Percentiles rank a stretch among this genome's conserved stretches.
Conservation (phyloP, 169 alveolate genomes). For the Toxoplasma gondii region DNA sequence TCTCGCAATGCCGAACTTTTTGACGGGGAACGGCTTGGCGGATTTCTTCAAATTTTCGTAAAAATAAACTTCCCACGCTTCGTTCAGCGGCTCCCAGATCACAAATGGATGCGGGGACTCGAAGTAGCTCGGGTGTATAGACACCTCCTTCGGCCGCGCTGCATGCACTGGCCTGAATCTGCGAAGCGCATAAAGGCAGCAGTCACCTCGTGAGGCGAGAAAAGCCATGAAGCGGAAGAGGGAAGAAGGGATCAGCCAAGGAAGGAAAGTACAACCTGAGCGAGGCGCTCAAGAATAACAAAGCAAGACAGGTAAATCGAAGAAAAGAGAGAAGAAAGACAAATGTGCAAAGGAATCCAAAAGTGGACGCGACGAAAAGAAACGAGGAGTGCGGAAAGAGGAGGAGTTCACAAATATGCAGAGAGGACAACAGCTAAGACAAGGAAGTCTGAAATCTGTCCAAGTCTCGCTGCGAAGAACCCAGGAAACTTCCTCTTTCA, state of each 20-base stretch:
- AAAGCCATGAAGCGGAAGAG: not conserved
- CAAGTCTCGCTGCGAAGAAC: too few relatives aligned
- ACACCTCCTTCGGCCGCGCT: conserved; percentile 54
- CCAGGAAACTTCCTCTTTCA: too few relatives aligned
- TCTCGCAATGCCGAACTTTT: conserved; percentile 47
- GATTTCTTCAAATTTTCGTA: conserved; percentile 48
- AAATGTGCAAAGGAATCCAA: not conserved
- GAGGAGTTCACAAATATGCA: too few relatives aligned
- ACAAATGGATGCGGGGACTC: conserved; percentile 13
- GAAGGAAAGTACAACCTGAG: not conserved
- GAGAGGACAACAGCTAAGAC: too few relatives aligned
- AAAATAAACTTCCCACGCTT: conserved; percentile 64
- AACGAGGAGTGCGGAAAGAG: too few relatives aligned
- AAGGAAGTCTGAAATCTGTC: too few relatives aligned
- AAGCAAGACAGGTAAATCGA: not conserved
- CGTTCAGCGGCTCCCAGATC: conserved; percentile 48
- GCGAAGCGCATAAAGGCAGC: not conserved
- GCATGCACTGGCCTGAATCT: conserved; percentile 60
- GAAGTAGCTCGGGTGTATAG: conserved; percentile 46
- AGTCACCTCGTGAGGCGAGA: not conserved
- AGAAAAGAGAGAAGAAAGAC: not conserved
- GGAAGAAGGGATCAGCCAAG: not conserved
- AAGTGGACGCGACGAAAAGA: not conserved
- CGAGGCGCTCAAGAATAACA: not conserved
- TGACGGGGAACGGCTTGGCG: conserved; percentile 67